Percentiles rank a stretch among this genome's conserved stretches.
These are phyloP conservation scores for Erythrophleum fordii DNA, from an alignment of 306 rosid genomes.

Conservation along the genomic window DNA sequence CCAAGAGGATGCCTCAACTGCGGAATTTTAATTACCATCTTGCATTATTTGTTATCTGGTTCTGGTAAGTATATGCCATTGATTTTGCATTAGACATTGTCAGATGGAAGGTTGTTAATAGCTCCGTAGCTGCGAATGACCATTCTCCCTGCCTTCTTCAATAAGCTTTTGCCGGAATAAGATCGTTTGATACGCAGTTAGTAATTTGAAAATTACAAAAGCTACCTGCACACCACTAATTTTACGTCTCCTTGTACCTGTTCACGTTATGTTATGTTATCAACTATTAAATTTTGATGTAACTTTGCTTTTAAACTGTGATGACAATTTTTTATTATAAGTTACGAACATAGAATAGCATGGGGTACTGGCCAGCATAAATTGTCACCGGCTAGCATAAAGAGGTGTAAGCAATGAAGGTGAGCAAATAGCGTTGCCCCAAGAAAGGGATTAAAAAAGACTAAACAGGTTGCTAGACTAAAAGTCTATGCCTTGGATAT, in stretches of 20 bases:
- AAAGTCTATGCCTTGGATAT: neutral
- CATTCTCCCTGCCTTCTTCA: neutral
- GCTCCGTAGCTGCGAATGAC: neutral
- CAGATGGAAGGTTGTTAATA: neutral
- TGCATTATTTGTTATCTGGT: neutral
- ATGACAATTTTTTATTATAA: neutral
- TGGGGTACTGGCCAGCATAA: neutral
- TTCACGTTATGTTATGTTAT: constrained; percentile 7
- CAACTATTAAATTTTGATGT: neutral
- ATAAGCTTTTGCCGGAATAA: neutral
- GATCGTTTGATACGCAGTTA: neutral
- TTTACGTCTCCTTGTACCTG: neutral
- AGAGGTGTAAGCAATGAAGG: neutral
- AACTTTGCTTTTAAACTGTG: neutral
- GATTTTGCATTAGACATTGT: neutral
- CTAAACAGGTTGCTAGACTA: neutral
- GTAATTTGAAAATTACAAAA: neutral
- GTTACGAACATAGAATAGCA: neutral
- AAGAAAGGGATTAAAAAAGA: too few relatives aligned
- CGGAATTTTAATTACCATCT: neutral
- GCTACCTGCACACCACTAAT: neutral
- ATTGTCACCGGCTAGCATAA: neutral
- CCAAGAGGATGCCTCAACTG: neutral
- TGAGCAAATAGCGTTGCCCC: too few relatives aligned
- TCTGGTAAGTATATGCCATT: neutral